Base-by-base conservation (phyloP, 345 rosid genomes). In the Bruguiera parviflora region DNA sequence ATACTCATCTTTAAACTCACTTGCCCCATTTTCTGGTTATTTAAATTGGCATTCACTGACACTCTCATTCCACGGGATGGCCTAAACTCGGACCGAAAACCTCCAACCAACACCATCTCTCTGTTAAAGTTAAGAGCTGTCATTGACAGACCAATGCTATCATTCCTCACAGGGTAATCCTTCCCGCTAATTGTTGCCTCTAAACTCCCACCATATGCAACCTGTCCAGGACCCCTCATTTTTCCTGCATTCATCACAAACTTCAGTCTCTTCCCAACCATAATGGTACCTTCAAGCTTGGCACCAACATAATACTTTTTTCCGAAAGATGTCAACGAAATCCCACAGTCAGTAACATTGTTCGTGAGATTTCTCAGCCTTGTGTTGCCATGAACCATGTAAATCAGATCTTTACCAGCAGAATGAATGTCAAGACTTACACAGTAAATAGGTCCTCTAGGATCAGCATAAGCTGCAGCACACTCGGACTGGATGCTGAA, bases 401-500 rank as follows among this genome's bases (percentile, higher is more conserved):
- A 88, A 7, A 95, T 83, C 68, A 90, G 73, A 80, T 89, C 91
- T 77, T 85, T 87, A 63, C 87, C 92, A 55, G 97, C 74, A 73
- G 96, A 87, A 57, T 92, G 97, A 64, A 92, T 85, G 80, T 92
- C 96, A 37, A 90, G 76, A 63, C 89, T 97, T 58, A 83, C 77
- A 27, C 88, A 76, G 61, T 79, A 87, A 67, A 86, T 84, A 25
- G 79, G 92, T 6, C 89, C 88, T 65, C 65, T 53, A 56, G 83
- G 77, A 74, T 83, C 84, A 61, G 70, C 49, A 68, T 85, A 95
- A 68, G 84, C 89, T 59, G 89, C 88, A 31, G 81, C 82, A 68
- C 87, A 83, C 84, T 95, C 91, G 0, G 97, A 95, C 19, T 91
- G 93, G 73, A 91, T 79, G 56, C 80, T 90, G 79, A 95, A 89